Conservation (phyloP, 371 early-diverging fungal genomes). For the Rhizopus stolonifer region DNA sequence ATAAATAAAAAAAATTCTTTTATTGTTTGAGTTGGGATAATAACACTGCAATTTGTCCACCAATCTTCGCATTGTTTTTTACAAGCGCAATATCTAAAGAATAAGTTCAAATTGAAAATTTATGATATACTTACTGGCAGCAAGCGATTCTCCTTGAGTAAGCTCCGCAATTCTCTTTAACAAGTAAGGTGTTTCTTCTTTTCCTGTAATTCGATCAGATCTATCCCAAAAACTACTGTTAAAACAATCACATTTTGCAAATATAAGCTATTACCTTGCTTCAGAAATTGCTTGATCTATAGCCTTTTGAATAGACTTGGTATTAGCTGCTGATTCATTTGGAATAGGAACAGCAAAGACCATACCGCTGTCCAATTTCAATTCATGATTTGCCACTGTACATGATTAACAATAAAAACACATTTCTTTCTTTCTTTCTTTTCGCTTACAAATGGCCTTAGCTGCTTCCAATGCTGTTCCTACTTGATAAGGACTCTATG, state of each 20-base stretch:
- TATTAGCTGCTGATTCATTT: conserved; percentile 60
- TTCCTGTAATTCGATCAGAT: conserved; percentile 66
- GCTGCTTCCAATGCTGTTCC: conserved; percentile 67
- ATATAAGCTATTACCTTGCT: conserved; percentile 41
- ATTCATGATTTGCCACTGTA: conserved; percentile 61
- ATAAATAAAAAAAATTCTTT: background rate
- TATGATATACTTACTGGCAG: conserved; percentile 62
- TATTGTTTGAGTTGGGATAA: conserved; percentile 11
- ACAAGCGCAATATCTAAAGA: conserved; percentile 87
- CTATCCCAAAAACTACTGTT: conserved; percentile 24
- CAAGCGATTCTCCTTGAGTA: conserved; percentile 79
- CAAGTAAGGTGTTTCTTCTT: conserved; percentile 90
- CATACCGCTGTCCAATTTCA: conserved; percentile 75
- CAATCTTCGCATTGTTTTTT: conserved; percentile 87
- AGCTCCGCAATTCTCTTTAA: conserved; percentile 77
- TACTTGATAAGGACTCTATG: conserved; percentile 66
- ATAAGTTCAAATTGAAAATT: too few species aligned
- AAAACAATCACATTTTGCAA: background rate
- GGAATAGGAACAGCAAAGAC: conserved; percentile 93
- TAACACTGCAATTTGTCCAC: conserved; percentile 69
- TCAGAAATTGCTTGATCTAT: conserved; percentile 73
- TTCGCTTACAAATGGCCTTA: conserved; percentile 59
- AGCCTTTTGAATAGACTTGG: conserved; percentile 62
- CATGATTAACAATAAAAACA: background rate
- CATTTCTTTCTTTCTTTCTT: background rate